Conservation (phyloP, 345 rosid genomes). For the Abelmoschus esculentus region DNA sequence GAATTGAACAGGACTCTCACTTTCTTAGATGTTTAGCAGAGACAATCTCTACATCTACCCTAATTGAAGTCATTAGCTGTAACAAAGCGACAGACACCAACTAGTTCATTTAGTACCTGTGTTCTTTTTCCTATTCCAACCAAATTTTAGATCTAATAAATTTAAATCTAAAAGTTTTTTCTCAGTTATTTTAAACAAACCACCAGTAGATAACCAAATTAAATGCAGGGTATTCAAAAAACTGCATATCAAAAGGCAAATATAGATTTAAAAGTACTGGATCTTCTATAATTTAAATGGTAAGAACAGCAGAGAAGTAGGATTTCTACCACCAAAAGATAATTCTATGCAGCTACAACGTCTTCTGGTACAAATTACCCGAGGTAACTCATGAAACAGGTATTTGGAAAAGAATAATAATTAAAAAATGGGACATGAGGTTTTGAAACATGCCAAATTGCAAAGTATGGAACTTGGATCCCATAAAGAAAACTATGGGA, state of each 20-base stretch:
- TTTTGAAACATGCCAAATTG: background rate
- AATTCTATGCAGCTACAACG: background rate
- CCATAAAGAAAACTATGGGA: too few species aligned
- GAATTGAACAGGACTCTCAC: background rate
- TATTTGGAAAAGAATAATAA: background rate
- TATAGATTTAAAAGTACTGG: background rate
- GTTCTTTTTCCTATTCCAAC: background rate
- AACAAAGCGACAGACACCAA: background rate
- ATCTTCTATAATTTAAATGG: background rate
- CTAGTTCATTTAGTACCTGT: background rate
- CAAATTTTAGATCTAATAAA: background rate
- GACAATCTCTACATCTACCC: background rate
- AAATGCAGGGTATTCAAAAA: background rate
- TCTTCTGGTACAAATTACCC: background rate
- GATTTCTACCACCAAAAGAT: background rate
- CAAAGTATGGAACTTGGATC: too few species aligned
- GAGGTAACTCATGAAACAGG: background rate
- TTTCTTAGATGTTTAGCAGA: background rate
- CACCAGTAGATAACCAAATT: background rate
- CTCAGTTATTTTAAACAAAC: background rate
- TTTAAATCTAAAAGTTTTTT: background rate
- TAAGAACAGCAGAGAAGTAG: background rate
- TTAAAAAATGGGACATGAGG: background rate
- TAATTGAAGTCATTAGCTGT: background rate
- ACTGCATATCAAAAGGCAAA: background rate